A percentile compares a stretch with the other conserved stretches of the same genome.
Conservation (phyloP, 495 filamentous ascomycete genomes). For the Xylaria palmicola region DNA sequence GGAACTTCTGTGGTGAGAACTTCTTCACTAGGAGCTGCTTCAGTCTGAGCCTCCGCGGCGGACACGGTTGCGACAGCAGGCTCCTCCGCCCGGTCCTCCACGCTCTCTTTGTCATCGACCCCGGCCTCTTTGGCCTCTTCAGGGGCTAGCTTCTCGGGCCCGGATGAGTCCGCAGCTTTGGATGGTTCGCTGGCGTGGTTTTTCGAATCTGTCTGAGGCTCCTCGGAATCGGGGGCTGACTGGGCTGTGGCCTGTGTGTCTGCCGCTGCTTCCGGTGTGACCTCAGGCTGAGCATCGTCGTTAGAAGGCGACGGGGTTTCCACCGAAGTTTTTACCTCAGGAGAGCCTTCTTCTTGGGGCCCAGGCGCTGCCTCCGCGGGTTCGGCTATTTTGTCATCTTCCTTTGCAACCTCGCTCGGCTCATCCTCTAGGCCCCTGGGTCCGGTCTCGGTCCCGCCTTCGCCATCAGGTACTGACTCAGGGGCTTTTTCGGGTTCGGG, state of each 20-base stretch:
- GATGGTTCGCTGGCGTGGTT: background rate
- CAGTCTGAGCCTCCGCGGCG: background rate
- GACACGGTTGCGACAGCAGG: background rate
- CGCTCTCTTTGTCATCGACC: background rate
- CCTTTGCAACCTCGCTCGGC: background rate
- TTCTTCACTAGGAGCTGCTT: background rate
- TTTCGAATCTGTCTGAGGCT: background rate
- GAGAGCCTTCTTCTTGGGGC: background rate
- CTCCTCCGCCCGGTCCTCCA: background rate
- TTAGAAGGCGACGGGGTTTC: background rate
- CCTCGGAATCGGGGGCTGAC: background rate
- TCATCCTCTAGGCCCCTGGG: background rate
- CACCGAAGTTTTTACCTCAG: background rate
- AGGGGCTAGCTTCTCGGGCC: conserved; percentile 1
- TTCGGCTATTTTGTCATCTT: background rate
- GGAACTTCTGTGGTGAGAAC: background rate
- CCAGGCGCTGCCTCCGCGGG: background rate
- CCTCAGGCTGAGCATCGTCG: background rate
- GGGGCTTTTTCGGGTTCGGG: background rate
- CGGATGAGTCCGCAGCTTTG: background rate
- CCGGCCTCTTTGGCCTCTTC: background rate
- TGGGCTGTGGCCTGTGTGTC: background rate
- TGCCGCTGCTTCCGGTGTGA: background rate
- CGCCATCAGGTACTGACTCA: background rate
- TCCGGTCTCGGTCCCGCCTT: background rate